Evolutionary conservation across 1,284 basidiomycete genomes (phyloP).

Genomic region (Golubevia sp.): DNA sequence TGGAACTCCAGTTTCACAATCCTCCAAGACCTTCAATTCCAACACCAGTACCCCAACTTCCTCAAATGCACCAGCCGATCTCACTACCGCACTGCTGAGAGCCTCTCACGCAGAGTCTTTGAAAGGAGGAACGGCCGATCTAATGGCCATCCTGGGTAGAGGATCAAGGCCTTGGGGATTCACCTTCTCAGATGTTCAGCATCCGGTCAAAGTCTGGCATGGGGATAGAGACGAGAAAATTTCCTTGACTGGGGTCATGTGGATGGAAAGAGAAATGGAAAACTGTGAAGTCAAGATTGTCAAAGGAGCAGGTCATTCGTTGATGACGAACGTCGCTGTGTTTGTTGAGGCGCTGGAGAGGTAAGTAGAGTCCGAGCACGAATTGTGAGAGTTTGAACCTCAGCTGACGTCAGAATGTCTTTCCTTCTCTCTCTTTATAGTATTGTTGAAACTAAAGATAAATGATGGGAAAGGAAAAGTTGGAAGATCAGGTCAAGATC

Average conservation of each 20-base stretch:
- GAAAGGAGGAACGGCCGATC: slow-evolving; percentile 84
- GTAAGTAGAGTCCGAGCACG: too few species aligned
- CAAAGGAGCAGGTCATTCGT: slow-evolving; percentile 82
- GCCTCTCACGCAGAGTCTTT: slow-evolving; percentile 93
- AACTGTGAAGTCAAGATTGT: slow-evolving; percentile 79
- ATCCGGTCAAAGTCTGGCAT: slow-evolving; percentile 86
- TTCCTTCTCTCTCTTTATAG: too few species aligned
- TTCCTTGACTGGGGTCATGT: slow-evolving; percentile 76
- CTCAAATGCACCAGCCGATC: slow-evolving; percentile 22
- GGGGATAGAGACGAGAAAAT: slow-evolving; percentile 92
- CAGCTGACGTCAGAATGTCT: too few species aligned
- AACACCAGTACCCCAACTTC: neutral
- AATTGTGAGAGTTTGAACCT: too few species aligned
- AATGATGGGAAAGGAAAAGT: too few species aligned
- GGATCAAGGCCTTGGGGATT: slow-evolving; percentile 77
- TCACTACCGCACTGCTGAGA: slow-evolving; percentile 76
- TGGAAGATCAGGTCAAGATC: too few species aligned
- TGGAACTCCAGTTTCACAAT: slow-evolving; percentile 3
- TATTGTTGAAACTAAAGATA: too few species aligned
- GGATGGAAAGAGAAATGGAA: slow-evolving; percentile 87
- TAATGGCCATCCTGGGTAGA: slow-evolving; percentile 86
- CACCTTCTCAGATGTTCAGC: slow-evolving; percentile 70
- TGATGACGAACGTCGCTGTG: slow-evolving; percentile 74
- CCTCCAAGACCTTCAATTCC: neutral
- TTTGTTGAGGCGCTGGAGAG: slow-evolving; percentile 46